Percentiles rank a stretch among this genome's conserved stretches.
Evolutionary conservation across 176 grass and related monocot species (phyloP).

Genomic region (Chloris gayana): DNA sequence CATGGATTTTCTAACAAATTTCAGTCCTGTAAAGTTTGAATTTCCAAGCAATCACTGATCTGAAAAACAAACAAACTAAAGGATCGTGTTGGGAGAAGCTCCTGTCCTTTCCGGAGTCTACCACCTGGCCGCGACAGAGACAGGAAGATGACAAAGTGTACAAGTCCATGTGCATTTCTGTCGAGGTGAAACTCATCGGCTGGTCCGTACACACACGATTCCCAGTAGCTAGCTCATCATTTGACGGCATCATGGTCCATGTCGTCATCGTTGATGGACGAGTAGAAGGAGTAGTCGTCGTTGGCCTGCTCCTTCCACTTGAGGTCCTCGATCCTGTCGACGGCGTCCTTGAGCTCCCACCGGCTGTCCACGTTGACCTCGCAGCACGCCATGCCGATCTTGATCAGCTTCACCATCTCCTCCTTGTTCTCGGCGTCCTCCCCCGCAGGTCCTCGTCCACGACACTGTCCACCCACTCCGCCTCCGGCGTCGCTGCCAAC

Average conservation of each 20-base stretch:
- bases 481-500: slow-evolving; percentile 41
- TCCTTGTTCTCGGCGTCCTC: slow-evolving; percentile 26
- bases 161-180: background rate
- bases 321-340: slow-evolving; percentile 68
- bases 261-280: slow-evolving; percentile 33
- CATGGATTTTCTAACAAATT: background rate
- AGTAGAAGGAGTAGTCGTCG: slow-evolving; percentile 47
- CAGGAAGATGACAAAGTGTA: background rate
- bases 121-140: background rate
- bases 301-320: slow-evolving; percentile 17
- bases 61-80: slow-evolving; percentile 24
- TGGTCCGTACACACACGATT: background rate
- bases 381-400: slow-evolving; percentile 77
- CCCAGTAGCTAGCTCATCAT: background rate
- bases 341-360: slow-evolving; percentile 65
- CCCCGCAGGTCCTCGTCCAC: slow-evolving; percentile 49
- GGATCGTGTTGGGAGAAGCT: background rate
- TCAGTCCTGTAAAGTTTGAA: background rate
- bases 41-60: background rate
- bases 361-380: slow-evolving; percentile 56
- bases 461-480: slow-evolving; percentile 48
- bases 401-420: slow-evolving; percentile 73
- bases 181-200: background rate
- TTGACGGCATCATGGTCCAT: slow-evolving; percentile 25
- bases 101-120: slow-evolving; percentile 34